Evolutionary conservation across 768 basidiomycete genomes (phyloP).

Genomic region (Lentinula aciculospora): DNA sequence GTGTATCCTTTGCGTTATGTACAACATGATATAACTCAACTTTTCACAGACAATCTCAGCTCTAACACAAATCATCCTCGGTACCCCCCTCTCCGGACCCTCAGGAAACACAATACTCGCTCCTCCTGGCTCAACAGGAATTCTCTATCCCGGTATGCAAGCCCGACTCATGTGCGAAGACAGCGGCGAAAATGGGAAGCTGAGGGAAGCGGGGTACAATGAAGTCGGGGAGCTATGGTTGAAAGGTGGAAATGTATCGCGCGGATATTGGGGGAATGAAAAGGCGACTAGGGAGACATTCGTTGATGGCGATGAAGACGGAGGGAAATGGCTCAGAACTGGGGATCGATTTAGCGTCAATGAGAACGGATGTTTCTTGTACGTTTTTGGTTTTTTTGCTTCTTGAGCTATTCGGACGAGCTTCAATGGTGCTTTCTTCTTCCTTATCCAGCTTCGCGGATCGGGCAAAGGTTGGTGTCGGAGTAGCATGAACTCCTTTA

Average conservation of each 20-base stretch:
- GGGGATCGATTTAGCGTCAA: conserved; percentile 68
- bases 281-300: conserved; percentile 65
- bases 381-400: conserved; percentile 23
- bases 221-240: conserved; percentile 69
- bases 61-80: conserved; percentile 36
- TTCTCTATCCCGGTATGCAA: conserved; percentile 60
- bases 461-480: conserved; percentile 54
- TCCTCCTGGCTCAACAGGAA: conserved; percentile 40
- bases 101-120: not conserved
- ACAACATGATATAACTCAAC: too few species aligned
- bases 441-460: conserved; percentile 54
- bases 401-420: not conserved
- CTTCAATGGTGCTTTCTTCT: not conserved
- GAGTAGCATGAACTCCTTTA: not conserved
- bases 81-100: conserved; percentile 33
- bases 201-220: conserved; percentile 41
- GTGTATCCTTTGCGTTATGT: too few species aligned
- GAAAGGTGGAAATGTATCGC: conserved; percentile 45
- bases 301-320: conserved; percentile 34
- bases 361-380: conserved; percentile 62
- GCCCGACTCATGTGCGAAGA: conserved; percentile 58
- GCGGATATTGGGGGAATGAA: conserved; percentile 73
- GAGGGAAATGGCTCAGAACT: conserved; percentile 57
- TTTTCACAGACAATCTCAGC: conserved; percentile 51
- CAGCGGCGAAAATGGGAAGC: too few species aligned